phyloP scores from a whole-genome alignment of 2,329 filamentous ascomycete genomes.

The Lachnellula subtilissima region DNA sequence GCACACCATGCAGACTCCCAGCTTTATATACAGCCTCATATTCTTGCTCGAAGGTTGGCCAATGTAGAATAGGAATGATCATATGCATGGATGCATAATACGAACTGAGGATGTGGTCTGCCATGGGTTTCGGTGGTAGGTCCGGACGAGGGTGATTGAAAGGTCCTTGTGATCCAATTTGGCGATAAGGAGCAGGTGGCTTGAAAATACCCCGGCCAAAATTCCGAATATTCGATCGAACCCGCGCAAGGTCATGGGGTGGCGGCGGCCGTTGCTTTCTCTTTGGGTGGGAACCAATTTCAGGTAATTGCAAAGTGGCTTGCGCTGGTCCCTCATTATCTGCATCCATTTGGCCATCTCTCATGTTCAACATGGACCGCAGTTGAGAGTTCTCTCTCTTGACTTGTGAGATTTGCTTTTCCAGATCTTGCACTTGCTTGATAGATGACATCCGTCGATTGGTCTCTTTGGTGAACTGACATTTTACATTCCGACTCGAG shows the following conservation, averaged over 20 bases:
- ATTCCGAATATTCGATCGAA: slow-evolving; percentile 66
- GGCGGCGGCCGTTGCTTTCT: slow-evolving; percentile 56
- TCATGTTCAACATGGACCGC: slow-evolving; percentile 53
- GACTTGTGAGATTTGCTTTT: slow-evolving; percentile 79
- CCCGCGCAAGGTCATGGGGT: slow-evolving; percentile 65
- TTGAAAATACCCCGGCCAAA: slow-evolving; percentile 78
- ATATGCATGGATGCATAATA: slow-evolving; percentile 76
- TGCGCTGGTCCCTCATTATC: slow-evolving; percentile 35
- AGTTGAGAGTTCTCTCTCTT: slow-evolving; percentile 75
- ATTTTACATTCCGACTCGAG: slow-evolving; percentile 92
- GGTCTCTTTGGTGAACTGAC: slow-evolving; percentile 98
- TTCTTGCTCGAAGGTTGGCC: slow-evolving; percentile 73
- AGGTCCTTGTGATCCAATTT: slow-evolving; percentile 42
- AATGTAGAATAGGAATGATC: slow-evolving; percentile 81
- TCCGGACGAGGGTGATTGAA: slow-evolving; percentile 54
- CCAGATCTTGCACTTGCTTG: slow-evolving; percentile 96
- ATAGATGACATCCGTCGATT: slow-evolving; percentile 98
- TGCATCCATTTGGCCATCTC: slow-evolving; percentile 41
- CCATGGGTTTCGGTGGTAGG: slow-evolving; percentile 64
- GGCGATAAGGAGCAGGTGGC: slow-evolving; percentile 64
- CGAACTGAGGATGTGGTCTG: slow-evolving; percentile 67
- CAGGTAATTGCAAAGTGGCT: slow-evolving; percentile 53
- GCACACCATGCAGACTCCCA: slow-evolving; percentile 54
- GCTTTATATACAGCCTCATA: slow-evolving; percentile 72
- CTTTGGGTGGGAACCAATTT: slow-evolving; percentile 61